These are phyloP conservation scores for Trichophyton rubrum DNA, from an alignment of 2,329 filamentous ascomycete species.

Conservation along the genomic window DNA sequence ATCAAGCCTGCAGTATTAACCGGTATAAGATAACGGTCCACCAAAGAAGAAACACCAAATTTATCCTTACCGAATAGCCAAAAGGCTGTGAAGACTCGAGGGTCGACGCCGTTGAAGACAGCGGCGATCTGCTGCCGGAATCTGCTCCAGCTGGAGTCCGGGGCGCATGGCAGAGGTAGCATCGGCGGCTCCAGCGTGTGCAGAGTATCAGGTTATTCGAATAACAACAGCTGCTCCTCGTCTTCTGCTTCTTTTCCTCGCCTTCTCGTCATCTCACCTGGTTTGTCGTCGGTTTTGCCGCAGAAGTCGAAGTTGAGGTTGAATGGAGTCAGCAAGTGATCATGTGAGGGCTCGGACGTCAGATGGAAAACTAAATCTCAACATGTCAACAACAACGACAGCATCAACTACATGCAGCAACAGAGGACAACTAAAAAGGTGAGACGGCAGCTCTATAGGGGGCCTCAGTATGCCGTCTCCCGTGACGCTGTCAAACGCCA, in stretches of 20 bases:
- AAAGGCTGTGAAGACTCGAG: conserved; percentile 64
- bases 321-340: neutral
- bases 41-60: neutral
- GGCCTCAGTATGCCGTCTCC: neutral
- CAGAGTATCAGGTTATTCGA: neutral
- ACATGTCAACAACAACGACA: neutral
- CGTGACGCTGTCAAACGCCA: neutral
- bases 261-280: neutral
- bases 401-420: too few species aligned
- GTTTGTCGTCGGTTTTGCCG: neutral
- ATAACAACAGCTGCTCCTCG: neutral
- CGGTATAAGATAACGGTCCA: neutral
- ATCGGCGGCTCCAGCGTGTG: conserved; percentile 13
- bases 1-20: conserved; percentile 58
- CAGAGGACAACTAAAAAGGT: too few species aligned
- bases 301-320: neutral
- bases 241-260: neutral
- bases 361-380: neutral
- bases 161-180: conserved; percentile 45
- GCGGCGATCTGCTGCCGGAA: conserved; percentile 54
- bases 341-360: neutral
- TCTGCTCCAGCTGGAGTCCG: conserved; percentile 57
- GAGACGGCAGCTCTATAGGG: too few species aligned
- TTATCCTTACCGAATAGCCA: conserved; percentile 74
- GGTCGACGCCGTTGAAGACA: conserved; percentile 55